phyloP scores from a whole-genome alignment of 805 yeast species.

The Kodamaea neixiangensis region DNA sequence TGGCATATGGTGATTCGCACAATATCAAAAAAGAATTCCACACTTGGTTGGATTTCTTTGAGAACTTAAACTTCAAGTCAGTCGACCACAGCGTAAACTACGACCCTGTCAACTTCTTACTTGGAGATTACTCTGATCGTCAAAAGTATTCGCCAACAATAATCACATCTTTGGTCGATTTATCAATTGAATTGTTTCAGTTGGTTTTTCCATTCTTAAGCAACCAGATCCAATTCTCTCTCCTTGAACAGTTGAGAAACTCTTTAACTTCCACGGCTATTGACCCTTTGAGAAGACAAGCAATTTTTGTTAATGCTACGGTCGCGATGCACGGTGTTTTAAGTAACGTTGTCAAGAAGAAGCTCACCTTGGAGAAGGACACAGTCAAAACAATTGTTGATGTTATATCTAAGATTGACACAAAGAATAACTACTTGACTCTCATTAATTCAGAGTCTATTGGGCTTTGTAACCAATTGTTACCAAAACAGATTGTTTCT shows the following conservation, averaged over 20 bases:
- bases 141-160: slow-evolving; percentile 28
- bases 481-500: slow-evolving; percentile 17
- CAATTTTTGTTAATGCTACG: slow-evolving; percentile 61
- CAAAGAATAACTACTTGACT: slow-evolving; percentile 42
- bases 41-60: slow-evolving; percentile 38
- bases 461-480: slow-evolving; percentile 47
- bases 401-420: slow-evolving; percentile 46
- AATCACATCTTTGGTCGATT: slow-evolving; percentile 57
- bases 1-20: slow-evolving; percentile 3
- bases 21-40: slow-evolving; percentile 8
- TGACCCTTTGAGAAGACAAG: slow-evolving; percentile 39
- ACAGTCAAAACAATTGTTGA: slow-evolving; percentile 48
- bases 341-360: slow-evolving; percentile 20
- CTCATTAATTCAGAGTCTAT: slow-evolving; percentile 55
- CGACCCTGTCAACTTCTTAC: slow-evolving; percentile 33
- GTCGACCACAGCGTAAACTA: slow-evolving; percentile 30
- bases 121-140: slow-evolving; percentile 25
- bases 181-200: slow-evolving; percentile 76
- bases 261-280: slow-evolving; percentile 39
- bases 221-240: slow-evolving; percentile 78
- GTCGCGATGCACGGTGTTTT: slow-evolving; percentile 62
- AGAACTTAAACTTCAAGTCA: slow-evolving; percentile 21
- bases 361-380: slow-evolving; percentile 22
- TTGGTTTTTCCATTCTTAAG: slow-evolving; percentile 70
- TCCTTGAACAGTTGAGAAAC: slow-evolving; percentile 77